Base-by-base conservation (phyloP, 2,329 filamentous ascomycete genomes). In the Cladophialophora chaetospira region DNA sequence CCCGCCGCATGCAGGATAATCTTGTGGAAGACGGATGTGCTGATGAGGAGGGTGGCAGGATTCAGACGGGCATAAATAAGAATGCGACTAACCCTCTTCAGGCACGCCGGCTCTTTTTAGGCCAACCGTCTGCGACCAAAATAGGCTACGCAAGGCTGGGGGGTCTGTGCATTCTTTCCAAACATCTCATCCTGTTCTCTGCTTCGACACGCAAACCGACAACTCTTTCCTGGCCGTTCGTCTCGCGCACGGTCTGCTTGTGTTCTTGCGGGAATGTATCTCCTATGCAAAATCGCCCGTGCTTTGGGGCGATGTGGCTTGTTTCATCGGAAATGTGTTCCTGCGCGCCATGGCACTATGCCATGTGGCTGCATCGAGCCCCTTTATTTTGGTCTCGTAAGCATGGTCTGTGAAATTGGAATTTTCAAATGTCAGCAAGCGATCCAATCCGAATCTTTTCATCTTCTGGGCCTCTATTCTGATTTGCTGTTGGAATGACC, bases 371-470 rank as follows among this genome's bases (percentile, higher is more conserved):
- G 46, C 21, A 15, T 47, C 26, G n/a, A 28, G 36, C 55, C 45
- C 55, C 53, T 33, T 35, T 45, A 29, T 17, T 42, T 28, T 8
- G 13, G 38, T 46, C 42, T 43, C 4, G 19, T 21, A 43, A 13
- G 10, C 35, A 11, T 21, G 9, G 19, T 21, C 19, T 25, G 31
- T 31, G 55, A 38, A 56, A 56, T 60, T 40, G 23, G 43, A 25
- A 35, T 46, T 54, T 52, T 51, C 49, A 54, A 53, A 50, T 54
- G 54, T 47, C 49, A 13, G 9, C 36, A 57, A 48, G 21, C 54
- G 50, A 47, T 43, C 54, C 54, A 61, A 57, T 55, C 29, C 29
- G 13, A 10, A 25, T n/a, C 13, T n/a, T n/a, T n/a, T 23, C 25
- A 15, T 11, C 25, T 28, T 38, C 36, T 17, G n/a, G 23, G 10